phyloP scores from a whole-genome alignment of 2,329 filamentous ascomycete genomes.

The Fusarium torulosum region DNA sequence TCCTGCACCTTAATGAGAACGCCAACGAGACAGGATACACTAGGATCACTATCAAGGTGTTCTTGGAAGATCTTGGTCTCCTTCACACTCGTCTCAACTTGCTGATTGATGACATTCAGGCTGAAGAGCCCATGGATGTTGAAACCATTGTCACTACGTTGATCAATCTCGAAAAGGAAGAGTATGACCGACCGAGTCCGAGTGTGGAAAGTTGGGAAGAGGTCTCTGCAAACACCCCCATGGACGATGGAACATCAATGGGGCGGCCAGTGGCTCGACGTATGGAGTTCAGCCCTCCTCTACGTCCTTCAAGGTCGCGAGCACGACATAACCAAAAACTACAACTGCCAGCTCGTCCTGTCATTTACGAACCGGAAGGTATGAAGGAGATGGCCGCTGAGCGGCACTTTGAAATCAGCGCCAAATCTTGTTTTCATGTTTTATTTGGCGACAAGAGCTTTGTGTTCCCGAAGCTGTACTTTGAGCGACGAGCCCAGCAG shows the following conservation, averaged over 20 bases:
- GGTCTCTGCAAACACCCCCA: constrained; percentile 70
- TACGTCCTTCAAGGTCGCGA: constrained; percentile 52
- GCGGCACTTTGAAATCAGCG: constrained; percentile 87
- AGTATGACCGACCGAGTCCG: constrained; percentile 70
- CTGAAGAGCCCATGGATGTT: constrained; percentile 75
- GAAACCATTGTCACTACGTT: constrained; percentile 79
- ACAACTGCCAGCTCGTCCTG: constrained; percentile 82
- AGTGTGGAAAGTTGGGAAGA: constrained; percentile 95
- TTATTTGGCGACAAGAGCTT: constrained; percentile 97
- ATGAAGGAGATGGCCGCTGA: constrained; percentile 83
- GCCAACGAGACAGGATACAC: constrained; percentile 73
- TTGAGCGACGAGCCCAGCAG: constrained; percentile 81
- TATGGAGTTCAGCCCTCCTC: constrained; percentile 53
- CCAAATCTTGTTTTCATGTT: constrained; percentile 95
- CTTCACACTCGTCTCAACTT: constrained; percentile 88
- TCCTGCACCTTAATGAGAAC: constrained; percentile 78
- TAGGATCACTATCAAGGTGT: constrained; percentile 89
- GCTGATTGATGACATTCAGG: constrained; percentile 82
- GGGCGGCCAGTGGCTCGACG: constrained; percentile 55
- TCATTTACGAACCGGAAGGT: constrained; percentile 85
- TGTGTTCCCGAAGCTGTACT: constrained; percentile 91
- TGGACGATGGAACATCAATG: constrained; percentile 64
- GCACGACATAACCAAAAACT: constrained; percentile 73
- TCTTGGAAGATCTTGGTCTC: constrained; percentile 86
- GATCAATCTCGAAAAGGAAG: constrained; percentile 78